phyloP scores from a whole-genome alignment of 768 basidiomycete species.

The Saitozyma podzolica region DNA sequence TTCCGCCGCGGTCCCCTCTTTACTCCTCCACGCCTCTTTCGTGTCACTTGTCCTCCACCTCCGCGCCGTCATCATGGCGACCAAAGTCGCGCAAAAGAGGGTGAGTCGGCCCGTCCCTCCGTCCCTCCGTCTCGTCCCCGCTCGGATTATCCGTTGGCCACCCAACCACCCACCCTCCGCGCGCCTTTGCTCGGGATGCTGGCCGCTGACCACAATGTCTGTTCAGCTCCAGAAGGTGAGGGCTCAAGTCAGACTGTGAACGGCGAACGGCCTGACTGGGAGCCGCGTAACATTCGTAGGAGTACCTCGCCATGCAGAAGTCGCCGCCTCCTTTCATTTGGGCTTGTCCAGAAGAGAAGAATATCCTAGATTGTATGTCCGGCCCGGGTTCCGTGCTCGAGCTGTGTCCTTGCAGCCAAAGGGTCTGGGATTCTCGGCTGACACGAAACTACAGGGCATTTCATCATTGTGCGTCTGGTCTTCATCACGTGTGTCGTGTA shows the following conservation, averaged over 20 bases:
- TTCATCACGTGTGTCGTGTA: not conserved
- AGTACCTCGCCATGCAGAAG: slow-evolving; percentile 67
- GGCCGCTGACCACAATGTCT: not conserved
- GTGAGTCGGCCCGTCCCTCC: slow-evolving; percentile 30
- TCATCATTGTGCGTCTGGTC: slow-evolving; percentile 69
- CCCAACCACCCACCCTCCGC: not conserved
- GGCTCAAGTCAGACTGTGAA: not conserved
- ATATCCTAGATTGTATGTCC: slow-evolving; percentile 83
- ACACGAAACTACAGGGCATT: slow-evolving; percentile 71
- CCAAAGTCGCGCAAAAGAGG: slow-evolving; percentile 50
- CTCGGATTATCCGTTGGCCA: not conserved
- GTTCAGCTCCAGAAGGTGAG: slow-evolving; percentile 2
- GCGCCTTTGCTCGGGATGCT: not conserved
- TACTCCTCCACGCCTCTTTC: not conserved
- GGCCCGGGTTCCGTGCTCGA: not conserved
- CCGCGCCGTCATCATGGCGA: slow-evolving; percentile 32
- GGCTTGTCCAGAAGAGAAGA: slow-evolving; percentile 96
- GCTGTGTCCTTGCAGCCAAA: not conserved
- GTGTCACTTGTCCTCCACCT: not conserved
- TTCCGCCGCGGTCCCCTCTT: no score
- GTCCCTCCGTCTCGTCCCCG: slow-evolving; percentile 3
- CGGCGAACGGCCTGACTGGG: not conserved
- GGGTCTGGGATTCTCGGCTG: not conserved
- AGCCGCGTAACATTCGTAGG: slow-evolving; percentile 1
- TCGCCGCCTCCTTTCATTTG: slow-evolving; percentile 94